Percentiles rank a stretch among this genome's conserved stretches.
These are phyloP conservation scores for Bipolaris victoriae DNA, from an alignment of 2,329 filamentous ascomycete species.

Conservation along the genomic window DNA sequence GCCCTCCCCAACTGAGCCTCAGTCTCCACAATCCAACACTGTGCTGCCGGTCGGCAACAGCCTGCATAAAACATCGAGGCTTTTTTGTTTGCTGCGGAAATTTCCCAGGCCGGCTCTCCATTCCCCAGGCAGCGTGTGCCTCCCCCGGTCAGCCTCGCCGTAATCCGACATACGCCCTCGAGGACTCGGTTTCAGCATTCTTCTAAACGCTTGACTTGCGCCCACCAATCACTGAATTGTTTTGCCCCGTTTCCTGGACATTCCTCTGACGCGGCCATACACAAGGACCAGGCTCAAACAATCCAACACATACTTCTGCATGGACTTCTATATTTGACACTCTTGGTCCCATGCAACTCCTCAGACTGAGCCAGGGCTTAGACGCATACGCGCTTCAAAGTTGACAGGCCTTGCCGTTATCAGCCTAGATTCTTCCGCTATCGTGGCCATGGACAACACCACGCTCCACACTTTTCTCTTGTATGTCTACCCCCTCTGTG, in stretches of 20 bases:
- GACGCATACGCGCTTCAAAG: slow-evolving; percentile 36
- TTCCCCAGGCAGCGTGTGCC: slow-evolving; percentile 24
- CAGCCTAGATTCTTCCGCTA: slow-evolving; percentile 34
- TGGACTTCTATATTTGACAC: slow-evolving; percentile 43
- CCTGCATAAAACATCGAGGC: slow-evolving; percentile 32
- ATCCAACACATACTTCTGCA: slow-evolving; percentile 29
- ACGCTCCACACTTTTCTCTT: slow-evolving; percentile 69
- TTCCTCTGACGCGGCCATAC: slow-evolving; percentile 29
- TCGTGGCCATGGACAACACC: slow-evolving; percentile 52
- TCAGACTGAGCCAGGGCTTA: slow-evolving; percentile 28
- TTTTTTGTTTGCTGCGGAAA: slow-evolving; percentile 23
- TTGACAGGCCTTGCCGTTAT: slow-evolving; percentile 36
- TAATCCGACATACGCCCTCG: slow-evolving; percentile 29
- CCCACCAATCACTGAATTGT: slow-evolving; percentile 30
- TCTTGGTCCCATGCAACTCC: slow-evolving; percentile 24
- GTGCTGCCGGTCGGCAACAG: slow-evolving; percentile 15
- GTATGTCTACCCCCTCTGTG: slow-evolving; percentile 39
- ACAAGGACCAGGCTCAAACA: slow-evolving; percentile 33
- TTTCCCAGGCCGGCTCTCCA: slow-evolving; percentile 24
- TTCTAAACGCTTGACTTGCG: slow-evolving; percentile 25
- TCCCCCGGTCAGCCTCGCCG: slow-evolving; percentile 40
- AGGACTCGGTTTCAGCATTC: slow-evolving; percentile 39
- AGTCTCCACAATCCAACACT: slow-evolving; percentile 20
- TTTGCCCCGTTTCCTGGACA: slow-evolving; percentile 19
- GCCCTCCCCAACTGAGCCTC: slow-evolving; percentile 19